Evolutionary conservation across 352 stramenopile species (phyloP).

Genomic region (Globisporangium polare): DNA sequence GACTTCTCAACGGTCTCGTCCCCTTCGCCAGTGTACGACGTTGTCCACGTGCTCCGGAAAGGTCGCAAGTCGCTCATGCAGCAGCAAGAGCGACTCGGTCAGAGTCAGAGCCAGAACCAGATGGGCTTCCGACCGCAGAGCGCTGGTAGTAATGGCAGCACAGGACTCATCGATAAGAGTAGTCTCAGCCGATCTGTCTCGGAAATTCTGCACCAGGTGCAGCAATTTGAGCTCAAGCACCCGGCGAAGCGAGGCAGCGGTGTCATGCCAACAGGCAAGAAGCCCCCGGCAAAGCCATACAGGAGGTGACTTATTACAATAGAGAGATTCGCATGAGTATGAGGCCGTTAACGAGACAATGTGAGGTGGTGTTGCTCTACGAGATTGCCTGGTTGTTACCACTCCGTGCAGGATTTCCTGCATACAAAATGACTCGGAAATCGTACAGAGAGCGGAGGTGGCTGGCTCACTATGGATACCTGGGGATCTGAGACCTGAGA

Average conservation of each 20-base stretch:
- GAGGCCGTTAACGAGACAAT: not conserved
- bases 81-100: conserved; percentile 8
- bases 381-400: not conserved
- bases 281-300: not conserved
- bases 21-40: conserved; percentile 3
- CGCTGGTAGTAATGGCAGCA: not conserved
- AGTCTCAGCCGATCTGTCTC: conserved; percentile 10
- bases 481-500: not conserved
- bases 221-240: conserved; percentile 10
- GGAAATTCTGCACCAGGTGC: conserved; percentile 8
- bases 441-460: conserved; percentile 3
- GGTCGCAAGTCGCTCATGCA: conserved; percentile 14
- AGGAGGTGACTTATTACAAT: not conserved
- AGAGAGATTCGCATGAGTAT: not conserved
- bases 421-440: not conserved
- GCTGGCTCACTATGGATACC: too few relatives aligned
- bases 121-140: not conserved
- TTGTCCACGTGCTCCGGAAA: conserved; percentile 18
- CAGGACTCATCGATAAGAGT: not conserved
- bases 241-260: not conserved
- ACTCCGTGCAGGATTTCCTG: conserved; percentile 1
- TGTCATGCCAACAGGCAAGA: not conserved
- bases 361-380: not conserved
- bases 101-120: not conserved
- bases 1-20: not conserved